Percentiles rank a stretch among this genome's conserved stretches.
These are phyloP conservation scores for Yamadazyma membranifaciens DNA, from an alignment of 1,139 yeast species.

Conservation along the genomic window DNA sequence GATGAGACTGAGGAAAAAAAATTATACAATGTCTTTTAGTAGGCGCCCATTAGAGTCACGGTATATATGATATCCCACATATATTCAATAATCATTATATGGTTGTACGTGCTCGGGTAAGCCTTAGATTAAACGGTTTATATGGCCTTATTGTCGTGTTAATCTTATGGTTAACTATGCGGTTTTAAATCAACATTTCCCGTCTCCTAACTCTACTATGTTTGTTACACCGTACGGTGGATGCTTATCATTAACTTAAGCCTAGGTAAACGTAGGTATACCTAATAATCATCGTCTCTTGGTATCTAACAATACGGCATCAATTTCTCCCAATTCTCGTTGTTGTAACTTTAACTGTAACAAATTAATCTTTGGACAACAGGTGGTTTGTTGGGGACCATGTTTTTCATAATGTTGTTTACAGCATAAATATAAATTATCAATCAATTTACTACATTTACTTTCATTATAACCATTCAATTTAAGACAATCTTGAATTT, in stretches of 20 bases:
- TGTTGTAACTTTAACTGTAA: conserved; percentile 59
- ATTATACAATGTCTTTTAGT: conserved; percentile 70
- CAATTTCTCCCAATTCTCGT: conserved; percentile 49
- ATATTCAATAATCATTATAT: conserved; percentile 45
- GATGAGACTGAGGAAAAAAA: conserved; percentile 15
- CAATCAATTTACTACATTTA: conserved; percentile 58
- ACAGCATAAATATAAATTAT: conserved; percentile 62
- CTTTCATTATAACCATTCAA: conserved; percentile 57
- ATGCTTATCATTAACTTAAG: too few species aligned
- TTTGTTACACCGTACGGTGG: too few species aligned
- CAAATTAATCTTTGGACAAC: conserved; percentile 63
- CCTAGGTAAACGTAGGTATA: too few species aligned
- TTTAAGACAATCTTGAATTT: conserved; percentile 63
- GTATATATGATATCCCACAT: conserved; percentile 53
- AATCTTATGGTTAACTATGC: conserved; percentile 55
- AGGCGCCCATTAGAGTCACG: conserved; percentile 98
- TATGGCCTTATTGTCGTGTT: conserved; percentile 66
- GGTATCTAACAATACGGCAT: conserved; percentile 44
- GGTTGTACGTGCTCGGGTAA: conserved; percentile 86
- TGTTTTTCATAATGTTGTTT: conserved; percentile 49
- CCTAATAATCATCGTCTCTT: conserved; percentile 6
- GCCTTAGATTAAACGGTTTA: conserved; percentile 71
- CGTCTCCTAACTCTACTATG: background rate
- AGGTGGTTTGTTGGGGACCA: conserved; percentile 55
- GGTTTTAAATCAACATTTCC: conserved; percentile 66